Evolutionary conservation across 805 yeast species (phyloP).

Genomic region (Metschnikowia lunata): DNA sequence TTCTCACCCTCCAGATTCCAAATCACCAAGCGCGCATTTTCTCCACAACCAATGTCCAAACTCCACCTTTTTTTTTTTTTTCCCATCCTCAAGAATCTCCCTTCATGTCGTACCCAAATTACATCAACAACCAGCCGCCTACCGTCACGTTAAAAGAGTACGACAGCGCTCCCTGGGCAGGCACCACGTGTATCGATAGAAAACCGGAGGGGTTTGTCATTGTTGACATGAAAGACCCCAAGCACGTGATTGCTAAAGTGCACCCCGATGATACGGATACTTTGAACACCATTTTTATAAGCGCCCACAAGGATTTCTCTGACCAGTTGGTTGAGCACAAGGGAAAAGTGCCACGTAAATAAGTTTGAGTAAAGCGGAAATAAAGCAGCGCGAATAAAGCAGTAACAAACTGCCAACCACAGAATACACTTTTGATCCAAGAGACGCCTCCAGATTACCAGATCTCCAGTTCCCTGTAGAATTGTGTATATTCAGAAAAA

Average conservation of each 20-base stretch:
- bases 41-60: too few species aligned
- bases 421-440: too few species aligned
- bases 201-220: constrained; percentile 33
- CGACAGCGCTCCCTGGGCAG: constrained; percentile 52
- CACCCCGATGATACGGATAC: constrained; percentile 33
- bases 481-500: constrained; percentile 46
- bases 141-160: constrained; percentile 42
- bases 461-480: background rate
- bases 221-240: constrained; percentile 44
- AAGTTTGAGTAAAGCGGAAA: background rate
- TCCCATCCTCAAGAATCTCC: background rate
- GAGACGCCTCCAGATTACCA: background rate
- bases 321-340: constrained; percentile 16
- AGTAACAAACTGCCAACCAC: too few species aligned
- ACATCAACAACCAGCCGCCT: constrained; percentile 45
- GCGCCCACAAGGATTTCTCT: constrained; percentile 36
- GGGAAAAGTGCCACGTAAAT: constrained; percentile 14
- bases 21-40: too few species aligned
- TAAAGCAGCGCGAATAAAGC: too few species aligned
- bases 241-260: constrained; percentile 41
- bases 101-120: constrained; percentile 34
- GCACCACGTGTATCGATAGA: constrained; percentile 46
- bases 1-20: too few species aligned
- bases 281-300: constrained; percentile 41
- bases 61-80: background rate